Base-by-base conservation (phyloP, 139 green algal genomes). In the Deuterostichococcus epilithicus region DNA sequence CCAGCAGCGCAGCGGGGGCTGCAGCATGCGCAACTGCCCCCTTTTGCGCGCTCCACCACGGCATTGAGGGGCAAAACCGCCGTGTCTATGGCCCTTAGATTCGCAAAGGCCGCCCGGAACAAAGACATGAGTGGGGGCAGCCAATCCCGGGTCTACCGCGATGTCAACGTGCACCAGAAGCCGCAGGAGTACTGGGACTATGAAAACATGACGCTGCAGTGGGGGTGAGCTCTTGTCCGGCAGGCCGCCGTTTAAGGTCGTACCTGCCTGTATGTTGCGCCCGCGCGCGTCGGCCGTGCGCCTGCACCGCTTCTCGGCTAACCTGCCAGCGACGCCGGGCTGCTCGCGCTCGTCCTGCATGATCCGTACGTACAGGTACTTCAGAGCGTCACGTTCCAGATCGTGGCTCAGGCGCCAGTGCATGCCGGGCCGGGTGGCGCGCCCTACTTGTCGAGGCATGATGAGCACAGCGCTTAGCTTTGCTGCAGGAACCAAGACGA, bases 111-210 rank as follows among this genome's bases (percentile, higher is more conserved):
- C 22, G 37, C 74, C 0, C 38, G 79, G 35, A 65, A 37, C 45
- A 74, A 73, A 66, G 74, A 74, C 72, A 70, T 33, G n/a, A 79
- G 36, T 25, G 76, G 77, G 60, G 79, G 77, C 67, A 76, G 67
- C 78, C 70, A 52, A 63, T 75, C 90, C 25, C 77, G 91, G 10
- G 82, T 95, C 1, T 97, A 97, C 73, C 79, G 86, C 32, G 92
- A 98, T 67, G 91, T 94, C 0, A 97, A 98, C 76, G 84, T 93
- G 3, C 82, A 90, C 47, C 83, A 87, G 38, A 28, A 89, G 47
- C 88, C 93, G 13, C 86, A 87, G 34, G 86, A 94, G 33, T 99
- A 99, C 78, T 99, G 91, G 89, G 94, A 98, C 80, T 99, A 99
- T 72, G 96, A 99, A 77, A 82, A 82, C 30, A 79, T 97, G 15